Evolutionary conservation across 176 grass and related monocot genomes (phyloP).

Genomic region (Oropetium thomaeum): DNA sequence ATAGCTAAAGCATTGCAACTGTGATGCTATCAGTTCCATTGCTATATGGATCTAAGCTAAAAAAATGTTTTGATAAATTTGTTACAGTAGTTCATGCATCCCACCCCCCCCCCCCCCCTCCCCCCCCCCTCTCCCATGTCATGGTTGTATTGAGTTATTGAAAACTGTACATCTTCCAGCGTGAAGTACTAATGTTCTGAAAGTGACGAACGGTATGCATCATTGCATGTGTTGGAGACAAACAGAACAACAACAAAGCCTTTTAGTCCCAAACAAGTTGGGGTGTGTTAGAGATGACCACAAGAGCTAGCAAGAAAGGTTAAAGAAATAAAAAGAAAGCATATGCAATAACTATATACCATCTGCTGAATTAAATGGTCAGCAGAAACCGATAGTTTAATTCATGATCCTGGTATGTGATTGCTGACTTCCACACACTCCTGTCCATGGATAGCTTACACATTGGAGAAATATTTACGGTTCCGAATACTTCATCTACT

Average conservation of each 20-base stretch:
- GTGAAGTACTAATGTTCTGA: neutral
- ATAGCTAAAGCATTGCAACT: slow-evolving; percentile 13
- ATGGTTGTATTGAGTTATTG: neutral
- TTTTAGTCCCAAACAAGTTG: neutral
- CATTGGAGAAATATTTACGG: neutral
- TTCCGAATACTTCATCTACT: neutral
- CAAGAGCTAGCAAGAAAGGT: neutral
- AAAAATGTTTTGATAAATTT: slow-evolving; percentile 8
- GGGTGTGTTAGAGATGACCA: neutral
- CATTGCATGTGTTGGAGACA: neutral
- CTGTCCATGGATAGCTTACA: neutral
- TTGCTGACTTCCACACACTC: neutral
- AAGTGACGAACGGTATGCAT: neutral
- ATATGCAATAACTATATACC: neutral
- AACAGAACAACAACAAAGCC: neutral
- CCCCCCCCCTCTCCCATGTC: slow-evolving; percentile 13
- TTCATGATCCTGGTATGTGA: neutral
- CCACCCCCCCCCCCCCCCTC: neutral
- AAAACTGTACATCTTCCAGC: neutral
- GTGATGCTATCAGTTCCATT: slow-evolving; percentile 1
- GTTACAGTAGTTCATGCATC: slow-evolving; percentile 3
- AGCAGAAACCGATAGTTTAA: neutral
- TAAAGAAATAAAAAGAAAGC: neutral
- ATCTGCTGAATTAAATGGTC: neutral
- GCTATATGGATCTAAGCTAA: slow-evolving; percentile 32